phyloP scores from a whole-genome alignment of 1,284 basidiomycete species.

The Ustilago trichophora region DNA sequence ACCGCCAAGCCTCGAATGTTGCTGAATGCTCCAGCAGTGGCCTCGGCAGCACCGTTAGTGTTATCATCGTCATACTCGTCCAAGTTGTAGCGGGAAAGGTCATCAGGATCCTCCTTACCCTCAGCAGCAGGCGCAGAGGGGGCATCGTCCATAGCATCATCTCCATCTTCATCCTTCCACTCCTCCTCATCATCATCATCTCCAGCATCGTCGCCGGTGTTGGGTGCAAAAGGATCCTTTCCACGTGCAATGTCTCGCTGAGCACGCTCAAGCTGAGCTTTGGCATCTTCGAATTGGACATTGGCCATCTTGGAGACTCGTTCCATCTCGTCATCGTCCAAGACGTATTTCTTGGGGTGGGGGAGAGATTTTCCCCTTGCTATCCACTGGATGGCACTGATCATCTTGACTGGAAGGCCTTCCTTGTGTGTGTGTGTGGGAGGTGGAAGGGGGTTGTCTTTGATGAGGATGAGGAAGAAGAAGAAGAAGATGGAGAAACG shows the following conservation, averaged over 20 bases:
- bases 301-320: slow-evolving; percentile 88
- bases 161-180: slow-evolving; percentile 45
- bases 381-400: slow-evolving; percentile 77
- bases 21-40: slow-evolving; percentile 80
- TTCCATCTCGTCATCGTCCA: slow-evolving; percentile 89
- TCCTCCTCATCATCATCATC: slow-evolving; percentile 45
- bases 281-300: slow-evolving; percentile 86
- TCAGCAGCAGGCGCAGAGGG: slow-evolving; percentile 70
- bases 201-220: slow-evolving; percentile 37
- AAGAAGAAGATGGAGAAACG: not conserved
- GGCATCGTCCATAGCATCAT: slow-evolving; percentile 71
- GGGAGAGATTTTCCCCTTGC: slow-evolving; percentile 79
- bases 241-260: slow-evolving; percentile 51
- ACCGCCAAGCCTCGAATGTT: slow-evolving; percentile 95
- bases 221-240: slow-evolving; percentile 47
- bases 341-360: slow-evolving; percentile 85
- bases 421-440: not conserved
- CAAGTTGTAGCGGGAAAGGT: slow-evolving; percentile 88
- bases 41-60: slow-evolving; percentile 68
- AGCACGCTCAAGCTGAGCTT: slow-evolving; percentile 77
- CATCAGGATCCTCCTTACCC: slow-evolving; percentile 72
- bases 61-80: slow-evolving; percentile 92
- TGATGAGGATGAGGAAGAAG: not conserved
- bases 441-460: not conserved
- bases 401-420: slow-evolving; percentile 55